Evolutionary conservation across 768 basidiomycete species (phyloP), one percentile per base, ranked within the genome.

Genomic region (Xerocomellus chrysenteron): DNA sequence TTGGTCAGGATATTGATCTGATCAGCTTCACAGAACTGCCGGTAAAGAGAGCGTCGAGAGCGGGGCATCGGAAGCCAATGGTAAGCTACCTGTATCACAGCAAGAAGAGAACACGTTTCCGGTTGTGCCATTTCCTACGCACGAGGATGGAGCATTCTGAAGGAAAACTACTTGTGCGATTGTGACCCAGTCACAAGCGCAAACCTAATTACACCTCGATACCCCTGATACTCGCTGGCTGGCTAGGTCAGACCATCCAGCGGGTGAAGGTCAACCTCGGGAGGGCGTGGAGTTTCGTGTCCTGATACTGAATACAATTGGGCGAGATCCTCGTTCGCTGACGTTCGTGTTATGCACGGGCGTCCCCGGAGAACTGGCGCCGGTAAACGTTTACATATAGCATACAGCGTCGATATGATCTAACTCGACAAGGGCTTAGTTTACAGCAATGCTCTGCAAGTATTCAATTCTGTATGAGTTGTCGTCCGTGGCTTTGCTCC

Each of bases 161-260:
- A 50, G 81, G 81, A 0, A 77, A 74, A 48, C 41, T 80, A 12
- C 68, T 82, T 6, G 82, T 81, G 10, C 69, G 80, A 24, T 10
- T 35, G 13, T 21, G 16, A 2, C n/a, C 30, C 7, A 6, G 4
- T 17, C 26, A 13, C 3, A 3, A 6, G 47, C 17, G 2, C 13
- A 26, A 4, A 33, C 36, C n/a, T 9, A 11, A 26, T 54, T 3
- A 55, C 21, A 47, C 21, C 12, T 41, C 90, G 85, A 63, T 92
- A 2, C 88, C 90, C 0, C 70, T 95, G 5, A 88, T 91, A 47
- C 79, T 87, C 0, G 84, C 87, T 21, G 21, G 21, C 21, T 21
- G 21, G 21, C 0, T 90, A 85, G 88, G 88, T 1, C 86, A 88
- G 62, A 90, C 89, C 0, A 79, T 91, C 43, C 79, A 82, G 43